These are phyloP conservation scores for Aphanomyces stellatus DNA, from an alignment of 352 stramenopile genomes.

Conservation along the genomic window DNA sequence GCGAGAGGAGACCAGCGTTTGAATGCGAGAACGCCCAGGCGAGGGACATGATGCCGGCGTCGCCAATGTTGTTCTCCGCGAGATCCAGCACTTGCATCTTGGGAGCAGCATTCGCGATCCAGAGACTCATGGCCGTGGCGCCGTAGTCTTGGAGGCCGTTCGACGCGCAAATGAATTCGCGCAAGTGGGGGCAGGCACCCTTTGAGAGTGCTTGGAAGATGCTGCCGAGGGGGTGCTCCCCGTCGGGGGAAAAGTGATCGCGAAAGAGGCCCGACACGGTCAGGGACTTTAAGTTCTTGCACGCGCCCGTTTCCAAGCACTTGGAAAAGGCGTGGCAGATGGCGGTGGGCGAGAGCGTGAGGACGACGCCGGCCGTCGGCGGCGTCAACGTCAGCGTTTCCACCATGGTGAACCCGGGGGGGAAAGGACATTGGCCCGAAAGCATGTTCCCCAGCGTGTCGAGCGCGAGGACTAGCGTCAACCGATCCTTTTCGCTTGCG, in stretches of 20 bases:
- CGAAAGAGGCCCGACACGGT: slow-evolving; percentile 16
- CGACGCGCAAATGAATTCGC: slow-evolving; percentile 1
- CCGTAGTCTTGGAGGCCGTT: slow-evolving; percentile 11
- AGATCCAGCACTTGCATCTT: slow-evolving; percentile 13
- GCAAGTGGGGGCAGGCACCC: slow-evolving; percentile 13
- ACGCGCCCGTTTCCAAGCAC: slow-evolving; percentile 7
- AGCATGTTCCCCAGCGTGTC: slow-evolving; percentile 21
- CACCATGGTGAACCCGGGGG: slow-evolving; percentile 14
- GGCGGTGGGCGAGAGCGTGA: slow-evolving; percentile 1
- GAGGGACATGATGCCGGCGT: slow-evolving; percentile 15
- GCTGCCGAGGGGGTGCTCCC: neutral
- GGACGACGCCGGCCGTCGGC: neutral
- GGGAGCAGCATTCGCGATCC: slow-evolving; percentile 12
- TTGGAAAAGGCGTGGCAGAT: slow-evolving; percentile 18
- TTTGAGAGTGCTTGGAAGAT: slow-evolving; percentile 14
- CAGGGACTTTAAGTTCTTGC: slow-evolving; percentile 16
- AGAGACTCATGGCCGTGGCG: slow-evolving; percentile 17
- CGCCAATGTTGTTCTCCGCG: slow-evolving; percentile 9
- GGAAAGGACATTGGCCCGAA: slow-evolving; percentile 17
- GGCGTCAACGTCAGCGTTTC: slow-evolving; percentile 14
- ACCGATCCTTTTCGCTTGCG: slow-evolving; percentile 12
- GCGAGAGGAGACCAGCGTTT: neutral
- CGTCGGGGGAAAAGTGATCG: neutral
- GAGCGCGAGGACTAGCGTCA: slow-evolving; percentile 7
- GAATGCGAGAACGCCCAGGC: slow-evolving; percentile 15